Conservation (phyloP, 257 asterid genomes). For the Jaltomata sinuosa region DNA sequence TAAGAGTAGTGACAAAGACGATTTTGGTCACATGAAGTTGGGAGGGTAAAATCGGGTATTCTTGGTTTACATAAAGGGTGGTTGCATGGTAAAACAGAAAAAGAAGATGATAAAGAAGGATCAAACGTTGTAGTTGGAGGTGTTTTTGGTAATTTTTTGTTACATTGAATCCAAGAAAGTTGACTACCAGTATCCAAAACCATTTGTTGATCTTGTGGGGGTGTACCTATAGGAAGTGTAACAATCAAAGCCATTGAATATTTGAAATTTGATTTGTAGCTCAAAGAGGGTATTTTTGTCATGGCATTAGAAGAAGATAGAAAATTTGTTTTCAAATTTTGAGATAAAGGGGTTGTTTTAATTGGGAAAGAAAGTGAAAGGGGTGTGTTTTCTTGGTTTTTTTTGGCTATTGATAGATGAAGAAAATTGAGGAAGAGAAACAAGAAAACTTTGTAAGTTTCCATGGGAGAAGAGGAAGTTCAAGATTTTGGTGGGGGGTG, state of each 20-base stretch:
- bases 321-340: background rate
- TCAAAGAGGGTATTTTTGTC: constrained; percentile 14
- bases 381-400: background rate
- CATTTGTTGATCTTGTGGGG: constrained; percentile 76
- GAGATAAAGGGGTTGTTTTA: background rate
- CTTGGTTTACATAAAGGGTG: constrained; percentile 72
- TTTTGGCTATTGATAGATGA: background rate
- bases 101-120: constrained; percentile 72
- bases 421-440: background rate
- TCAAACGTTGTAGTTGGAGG: constrained; percentile 53
- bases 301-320: background rate
- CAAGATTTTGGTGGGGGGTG: background rate
- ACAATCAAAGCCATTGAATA: constrained; percentile 77
- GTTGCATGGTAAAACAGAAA: constrained; percentile 62
- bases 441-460: background rate
- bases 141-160: constrained; percentile 26
- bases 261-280: constrained; percentile 41
- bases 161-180: constrained; percentile 86
- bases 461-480: background rate
- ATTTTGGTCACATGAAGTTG: constrained; percentile 73
- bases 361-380: background rate
- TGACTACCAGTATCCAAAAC: constrained; percentile 93
- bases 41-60: constrained; percentile 80
- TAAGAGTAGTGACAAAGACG: constrained; percentile 69
- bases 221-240: constrained; percentile 82